phyloP scores from a whole-genome alignment of 139 green algal species.

The Eudorina sp. region DNA sequence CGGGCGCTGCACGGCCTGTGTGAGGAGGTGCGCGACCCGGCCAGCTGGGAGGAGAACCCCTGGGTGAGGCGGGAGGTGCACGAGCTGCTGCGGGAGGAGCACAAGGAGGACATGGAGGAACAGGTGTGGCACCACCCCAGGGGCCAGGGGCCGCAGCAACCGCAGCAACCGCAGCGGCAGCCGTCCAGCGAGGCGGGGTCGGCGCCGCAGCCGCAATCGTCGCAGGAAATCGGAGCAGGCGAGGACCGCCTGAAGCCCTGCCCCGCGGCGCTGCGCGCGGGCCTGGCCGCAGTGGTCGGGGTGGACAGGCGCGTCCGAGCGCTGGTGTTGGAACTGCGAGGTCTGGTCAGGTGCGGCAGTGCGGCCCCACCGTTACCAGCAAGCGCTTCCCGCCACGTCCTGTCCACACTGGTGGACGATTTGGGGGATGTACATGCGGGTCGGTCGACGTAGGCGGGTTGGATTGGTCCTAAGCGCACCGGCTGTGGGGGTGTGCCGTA shows the following conservation, averaged over 20 bases:
- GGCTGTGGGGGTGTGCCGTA: too few species aligned
- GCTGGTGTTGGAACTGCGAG: not conserved
- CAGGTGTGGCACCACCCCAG: not conserved
- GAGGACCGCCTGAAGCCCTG: not conserved
- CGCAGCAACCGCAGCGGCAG: constrained; percentile 8
- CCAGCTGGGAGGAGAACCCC: constrained; percentile 25
- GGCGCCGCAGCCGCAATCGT: not conserved
- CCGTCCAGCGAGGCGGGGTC: not conserved
- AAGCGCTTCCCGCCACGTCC: too few species aligned
- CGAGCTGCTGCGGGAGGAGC: not conserved
- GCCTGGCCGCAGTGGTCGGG: constrained; percentile 6
- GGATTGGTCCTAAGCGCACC: too few species aligned
- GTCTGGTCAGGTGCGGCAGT: not conserved
- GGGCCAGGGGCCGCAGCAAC: not conserved
- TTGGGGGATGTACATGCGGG: too few species aligned
- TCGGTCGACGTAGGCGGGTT: too few species aligned
- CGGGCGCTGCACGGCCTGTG: not conserved
- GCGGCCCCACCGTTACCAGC: too few species aligned
- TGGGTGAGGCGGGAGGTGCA: constrained; percentile 18
- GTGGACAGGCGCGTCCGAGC: constrained; percentile 7
- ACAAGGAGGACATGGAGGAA: not conserved
- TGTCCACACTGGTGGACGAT: too few species aligned
- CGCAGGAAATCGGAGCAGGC: not conserved
- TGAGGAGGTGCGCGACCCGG: not conserved
- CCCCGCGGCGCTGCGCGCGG: not conserved